Evolutionary conservation across 2,329 filamentous ascomycete species (phyloP).

Genomic region (Neopestalotiopsis sp.): DNA sequence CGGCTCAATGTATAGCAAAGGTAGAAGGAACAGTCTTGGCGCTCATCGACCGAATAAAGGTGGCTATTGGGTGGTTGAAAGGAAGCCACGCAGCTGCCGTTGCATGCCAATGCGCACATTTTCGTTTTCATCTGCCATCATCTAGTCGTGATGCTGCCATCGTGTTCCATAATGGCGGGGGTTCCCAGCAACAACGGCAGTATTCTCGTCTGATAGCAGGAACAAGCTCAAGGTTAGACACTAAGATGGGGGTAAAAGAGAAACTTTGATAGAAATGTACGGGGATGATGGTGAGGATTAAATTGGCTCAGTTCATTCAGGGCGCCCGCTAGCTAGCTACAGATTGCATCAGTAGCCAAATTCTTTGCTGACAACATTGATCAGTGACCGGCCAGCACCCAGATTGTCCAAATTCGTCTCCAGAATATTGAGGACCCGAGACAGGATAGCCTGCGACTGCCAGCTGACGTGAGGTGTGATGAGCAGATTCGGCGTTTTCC

Average conservation of each 20-base stretch:
- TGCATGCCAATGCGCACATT: not conserved
- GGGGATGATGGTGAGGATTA: not conserved
- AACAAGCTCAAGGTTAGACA: slow-evolving; percentile 3
- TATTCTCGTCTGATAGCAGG: not conserved
- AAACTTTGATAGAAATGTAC: not conserved
- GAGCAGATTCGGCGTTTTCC: slow-evolving; percentile 65
- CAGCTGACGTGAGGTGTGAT: slow-evolving; percentile 48
- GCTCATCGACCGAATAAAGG: not conserved
- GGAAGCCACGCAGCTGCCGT: not conserved
- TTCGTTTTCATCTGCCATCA: not conserved
- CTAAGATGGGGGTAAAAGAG: not conserved
- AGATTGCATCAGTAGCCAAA: slow-evolving; percentile 30
- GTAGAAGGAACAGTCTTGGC: not conserved
- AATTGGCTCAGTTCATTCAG: not conserved
- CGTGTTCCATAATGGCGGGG: not conserved
- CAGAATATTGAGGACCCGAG: slow-evolving; percentile 32
- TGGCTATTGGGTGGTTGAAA: no score
- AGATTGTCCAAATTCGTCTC: slow-evolving; percentile 33
- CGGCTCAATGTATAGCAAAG: not conserved
- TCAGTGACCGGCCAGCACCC: slow-evolving; percentile 32
- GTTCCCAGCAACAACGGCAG: not conserved
- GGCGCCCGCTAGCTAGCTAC: not conserved
- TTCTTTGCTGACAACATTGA: slow-evolving; percentile 36
- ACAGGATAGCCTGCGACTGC: slow-evolving; percentile 29
- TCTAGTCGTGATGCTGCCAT: not conserved